Conservation (phyloP, 768 basidiomycete genomes). For the Sporobolomyces phaffii region DNA sequence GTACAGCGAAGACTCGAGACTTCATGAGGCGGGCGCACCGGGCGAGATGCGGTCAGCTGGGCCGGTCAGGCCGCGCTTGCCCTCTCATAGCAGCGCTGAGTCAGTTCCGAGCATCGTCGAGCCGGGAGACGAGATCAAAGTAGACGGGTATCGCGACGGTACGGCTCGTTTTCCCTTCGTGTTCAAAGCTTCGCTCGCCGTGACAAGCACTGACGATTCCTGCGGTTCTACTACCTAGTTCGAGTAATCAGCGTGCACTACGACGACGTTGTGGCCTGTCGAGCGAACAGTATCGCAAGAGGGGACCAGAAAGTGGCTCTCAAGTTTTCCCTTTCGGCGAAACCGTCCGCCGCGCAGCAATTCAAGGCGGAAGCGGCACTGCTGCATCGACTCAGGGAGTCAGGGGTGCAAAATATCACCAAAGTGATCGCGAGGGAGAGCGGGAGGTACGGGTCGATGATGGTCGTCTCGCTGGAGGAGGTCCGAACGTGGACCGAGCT, state of each 20-base stretch:
- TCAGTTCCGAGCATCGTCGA: not conserved
- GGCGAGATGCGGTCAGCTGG: too few relatives aligned
- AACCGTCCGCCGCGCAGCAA: constrained; percentile 19
- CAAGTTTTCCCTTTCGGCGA: constrained; percentile 29
- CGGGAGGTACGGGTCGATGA: constrained; percentile 29
- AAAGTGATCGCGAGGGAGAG: constrained; percentile 25
- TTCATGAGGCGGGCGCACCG: not conserved
- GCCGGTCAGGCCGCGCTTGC: not conserved
- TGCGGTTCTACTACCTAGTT: not conserved
- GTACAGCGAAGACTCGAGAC: not conserved
- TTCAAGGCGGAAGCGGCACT: constrained; percentile 29
- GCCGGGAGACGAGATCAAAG: constrained; percentile 22
- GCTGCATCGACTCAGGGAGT: constrained; percentile 5
- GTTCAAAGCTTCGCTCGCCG: not conserved
- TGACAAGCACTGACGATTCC: not conserved
- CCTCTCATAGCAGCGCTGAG: not conserved
- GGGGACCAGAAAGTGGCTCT: constrained; percentile 21
- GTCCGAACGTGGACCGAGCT: constrained; percentile 16
- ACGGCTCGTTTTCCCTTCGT: not conserved
- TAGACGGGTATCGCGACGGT: constrained; percentile 32
- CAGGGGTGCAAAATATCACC: constrained; percentile 18
- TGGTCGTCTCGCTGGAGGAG: constrained; percentile 22
- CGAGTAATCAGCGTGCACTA: constrained; percentile 26
- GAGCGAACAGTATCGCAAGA: constrained; percentile 17
- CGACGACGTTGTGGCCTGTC: constrained; percentile 35